Evolutionary conservation across 371 early-diverging fungal species (phyloP).

Genomic region (Actinomortierella wolfii): DNA sequence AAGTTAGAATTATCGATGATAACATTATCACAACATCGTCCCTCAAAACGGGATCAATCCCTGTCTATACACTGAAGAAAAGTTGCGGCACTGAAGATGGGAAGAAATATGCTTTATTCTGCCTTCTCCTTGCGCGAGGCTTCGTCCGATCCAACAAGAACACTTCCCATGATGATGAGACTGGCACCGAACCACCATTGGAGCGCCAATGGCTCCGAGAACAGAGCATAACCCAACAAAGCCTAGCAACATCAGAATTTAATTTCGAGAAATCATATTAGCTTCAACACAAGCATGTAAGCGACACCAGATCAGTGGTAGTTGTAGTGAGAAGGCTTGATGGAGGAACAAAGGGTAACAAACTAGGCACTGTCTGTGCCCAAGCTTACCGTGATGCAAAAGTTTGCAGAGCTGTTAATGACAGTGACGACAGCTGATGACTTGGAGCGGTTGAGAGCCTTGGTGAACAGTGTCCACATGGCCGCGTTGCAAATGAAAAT

Average conservation of each 20-base stretch:
- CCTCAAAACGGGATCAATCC: no score
- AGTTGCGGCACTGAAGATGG: no score
- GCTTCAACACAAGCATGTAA: background rate
- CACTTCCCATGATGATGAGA: slow-evolving; percentile 67
- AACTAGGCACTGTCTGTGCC: background rate
- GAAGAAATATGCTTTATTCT: background rate
- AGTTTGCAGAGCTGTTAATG: slow-evolving; percentile 76
- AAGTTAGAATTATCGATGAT: no score
- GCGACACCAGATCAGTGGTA: no score
- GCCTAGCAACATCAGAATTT: slow-evolving; percentile 62
- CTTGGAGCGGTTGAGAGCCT: slow-evolving; percentile 69
- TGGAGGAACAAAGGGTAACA: background rate
- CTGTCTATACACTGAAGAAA: no score
- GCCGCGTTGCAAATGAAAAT: slow-evolving; percentile 72
- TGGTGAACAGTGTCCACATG: slow-evolving; percentile 85
- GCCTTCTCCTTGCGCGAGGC: slow-evolving; percentile 14
- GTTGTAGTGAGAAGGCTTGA: no score
- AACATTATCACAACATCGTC: no score
- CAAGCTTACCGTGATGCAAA: slow-evolving; percentile 64
- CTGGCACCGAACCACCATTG: slow-evolving; percentile 83
- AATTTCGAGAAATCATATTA: no score
- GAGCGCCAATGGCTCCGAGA: slow-evolving; percentile 68
- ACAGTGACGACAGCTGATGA: slow-evolving; percentile 75
- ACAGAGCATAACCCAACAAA: slow-evolving; percentile 65
- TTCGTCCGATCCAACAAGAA: slow-evolving; percentile 50